Evolutionary conservation across 108 stramenopile genomes (phyloP).

Genomic region (Fistulifera pelliculosa): DNA sequence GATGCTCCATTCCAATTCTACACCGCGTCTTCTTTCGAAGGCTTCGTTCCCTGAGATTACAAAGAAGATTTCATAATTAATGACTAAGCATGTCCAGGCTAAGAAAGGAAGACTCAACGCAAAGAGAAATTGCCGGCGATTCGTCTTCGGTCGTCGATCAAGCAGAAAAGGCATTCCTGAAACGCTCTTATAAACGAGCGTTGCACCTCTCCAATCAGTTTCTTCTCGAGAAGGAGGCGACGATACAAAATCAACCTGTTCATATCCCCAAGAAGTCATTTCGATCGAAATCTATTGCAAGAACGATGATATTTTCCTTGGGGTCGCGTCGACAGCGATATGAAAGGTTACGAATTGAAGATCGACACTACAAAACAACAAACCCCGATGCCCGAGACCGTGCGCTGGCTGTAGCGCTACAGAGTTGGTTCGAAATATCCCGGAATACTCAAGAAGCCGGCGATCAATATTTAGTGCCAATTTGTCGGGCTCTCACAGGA

Average conservation of each 20-base stretch:
- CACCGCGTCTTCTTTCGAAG: too few relatives aligned
- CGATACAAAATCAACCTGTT: neutral
- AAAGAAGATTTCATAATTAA: too few relatives aligned
- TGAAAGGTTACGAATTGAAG: neutral
- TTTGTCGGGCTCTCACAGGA: neutral
- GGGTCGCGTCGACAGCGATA: too few relatives aligned
- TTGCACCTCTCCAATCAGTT: constrained; percentile 2
- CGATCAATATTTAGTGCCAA: neutral
- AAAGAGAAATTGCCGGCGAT: too few relatives aligned
- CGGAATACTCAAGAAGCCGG: neutral
- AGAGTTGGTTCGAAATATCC: constrained; percentile 15
- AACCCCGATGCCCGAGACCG: constrained; percentile 4
- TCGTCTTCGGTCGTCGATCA: too few relatives aligned
- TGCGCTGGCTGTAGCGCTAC: constrained; percentile 8
- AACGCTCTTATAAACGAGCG: constrained; percentile 1
- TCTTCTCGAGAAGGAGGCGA: neutral
- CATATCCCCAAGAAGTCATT: neutral
- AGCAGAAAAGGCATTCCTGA: constrained; percentile 1
- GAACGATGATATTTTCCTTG: too few relatives aligned
- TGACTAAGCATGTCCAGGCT: neutral
- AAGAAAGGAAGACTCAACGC: neutral
- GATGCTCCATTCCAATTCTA: too few relatives aligned
- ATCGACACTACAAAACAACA: neutral
- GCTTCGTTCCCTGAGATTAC: too few relatives aligned
- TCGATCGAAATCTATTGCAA: neutral